Evolutionary conservation across 2,329 filamentous ascomycete genomes (phyloP), one percentile per base, ranked within the genome.

Genomic region (Talaromyces rugulosus): DNA sequence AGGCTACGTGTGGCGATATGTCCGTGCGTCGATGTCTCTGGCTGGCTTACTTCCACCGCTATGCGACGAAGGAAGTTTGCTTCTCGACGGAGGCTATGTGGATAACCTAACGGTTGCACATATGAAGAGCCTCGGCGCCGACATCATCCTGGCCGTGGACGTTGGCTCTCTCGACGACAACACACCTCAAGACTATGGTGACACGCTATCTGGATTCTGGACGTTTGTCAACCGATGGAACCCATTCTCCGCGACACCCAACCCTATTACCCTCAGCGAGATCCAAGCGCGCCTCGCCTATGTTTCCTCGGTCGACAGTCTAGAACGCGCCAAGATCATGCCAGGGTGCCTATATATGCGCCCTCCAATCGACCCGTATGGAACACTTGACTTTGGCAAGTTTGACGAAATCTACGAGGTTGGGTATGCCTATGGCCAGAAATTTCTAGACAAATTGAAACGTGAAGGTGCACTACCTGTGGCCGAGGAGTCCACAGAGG

Each of bases 61-160:
- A 23, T 99, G 95, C 71, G 95, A 99, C 71, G 94, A 99, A 71
- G 95, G 96, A 28, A 94, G 89, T 79, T 96, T 99, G 92, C 83
- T 99, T 1, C 84, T 99, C 0, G 95, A 99, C 69, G 95, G 95
- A 50, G 95, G 95, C 16, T 99, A 99, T 74, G 89, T 98, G 58
- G 95, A 99, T 81, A 99, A 99, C 69, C 80, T 99, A 62, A 98
- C 95, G 0, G 96, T 99, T 18, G 89, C 91, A 14, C 93, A 98
- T 76, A 99, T 99, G 95, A 96, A 96, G 75, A 89, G 88, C 3
- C 83, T 99, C 0, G 95, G 95, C 0, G 92, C 92, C 11, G 92
- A 97, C 71, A 87, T 95, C 52, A 96, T 99, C 66, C 97, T 99
- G 73, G 95, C 95, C 0, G 85, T 99, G 31, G 95, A 99, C 70